Base-by-base conservation (phyloP, 805 yeast genomes). In the Myxozyma melibiosi region DNA sequence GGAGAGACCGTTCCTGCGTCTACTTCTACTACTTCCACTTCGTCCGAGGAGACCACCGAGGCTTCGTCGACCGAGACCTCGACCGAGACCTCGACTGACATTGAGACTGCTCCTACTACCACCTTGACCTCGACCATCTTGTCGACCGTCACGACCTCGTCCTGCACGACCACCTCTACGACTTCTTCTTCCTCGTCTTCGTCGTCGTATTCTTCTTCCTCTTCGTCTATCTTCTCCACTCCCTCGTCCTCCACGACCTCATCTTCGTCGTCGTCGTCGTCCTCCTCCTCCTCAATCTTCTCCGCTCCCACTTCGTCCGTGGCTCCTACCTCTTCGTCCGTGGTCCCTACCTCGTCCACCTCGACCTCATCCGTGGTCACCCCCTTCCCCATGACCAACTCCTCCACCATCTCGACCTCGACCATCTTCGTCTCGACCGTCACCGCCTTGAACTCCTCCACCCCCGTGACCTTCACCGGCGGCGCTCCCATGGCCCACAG, bases 391-490 rank as follows among this genome's bases (percentile, higher is more conserved):
- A 24, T 18, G 18, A n/a, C 50, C 20, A 30, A 7, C 40, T 24
- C 27, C 42, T 11, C 44, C 22, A 24, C 43, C 20, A 18, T 14
- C 31, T 22, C 40, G 38, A 18, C 41, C 25, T 24, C 49, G 27
- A 31, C 49, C 30, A 45, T 11, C 24, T 28, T 24, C 38, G 34
- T 30, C 3, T 41, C 31, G 16, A 22, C 58, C 16, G 22, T 24
- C 44, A 25, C 44, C n/a, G 24, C 48, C 8, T 11, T 42, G 8
- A 37, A 35, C 34, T 30, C 44, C 33, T 34, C 57, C 35, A 20
- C 18, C 30, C 11, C 37, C 14, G 44, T 44, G 18, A 24, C 51
- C 25, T 50, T 46, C 28, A 35, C 51, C 27, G 33, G 46, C 28
- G 41, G 43, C 31, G 40, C 44, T 18, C 24, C 31, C 33, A 33